Evolutionary conservation across 805 yeast species (phyloP).

Genomic region (Candida qinlingensis): DNA sequence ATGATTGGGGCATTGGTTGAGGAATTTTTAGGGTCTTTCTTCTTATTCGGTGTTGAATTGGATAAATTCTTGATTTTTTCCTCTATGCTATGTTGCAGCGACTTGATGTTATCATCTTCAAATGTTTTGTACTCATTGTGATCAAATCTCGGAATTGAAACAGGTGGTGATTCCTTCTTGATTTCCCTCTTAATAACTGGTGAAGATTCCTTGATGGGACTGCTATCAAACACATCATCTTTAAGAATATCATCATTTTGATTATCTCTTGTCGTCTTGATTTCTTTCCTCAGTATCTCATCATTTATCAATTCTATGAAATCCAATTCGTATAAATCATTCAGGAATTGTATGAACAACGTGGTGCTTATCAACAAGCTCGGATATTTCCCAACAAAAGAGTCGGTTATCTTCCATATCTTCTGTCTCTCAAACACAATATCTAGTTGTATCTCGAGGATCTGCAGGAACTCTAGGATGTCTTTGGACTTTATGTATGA

Average conservation of each 20-base stretch:
- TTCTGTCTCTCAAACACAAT: neutral
- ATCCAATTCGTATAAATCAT: constrained; percentile 15
- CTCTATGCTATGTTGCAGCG: neutral
- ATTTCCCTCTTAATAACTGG: neutral
- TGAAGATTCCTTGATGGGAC: neutral
- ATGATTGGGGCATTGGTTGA: neutral
- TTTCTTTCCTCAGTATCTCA: neutral
- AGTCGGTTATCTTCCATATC: constrained; percentile 11
- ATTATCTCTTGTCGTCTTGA: neutral
- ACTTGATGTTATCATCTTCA: neutral
- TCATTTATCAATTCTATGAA: constrained; percentile 10
- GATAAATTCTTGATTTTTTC: neutral
- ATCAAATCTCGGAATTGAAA: neutral
- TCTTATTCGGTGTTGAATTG: neutral
- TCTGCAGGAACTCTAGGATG: neutral
- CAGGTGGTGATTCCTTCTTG: neutral
- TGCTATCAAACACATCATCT: neutral
- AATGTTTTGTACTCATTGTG: neutral
- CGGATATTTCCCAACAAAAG: constrained; percentile 12
- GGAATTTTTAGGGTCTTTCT: neutral
- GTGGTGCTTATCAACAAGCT: constrained; percentile 9
- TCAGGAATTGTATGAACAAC: constrained; percentile 11
- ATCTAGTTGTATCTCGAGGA: neutral
- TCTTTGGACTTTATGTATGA: neutral
- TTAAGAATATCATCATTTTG: neutral